Percentiles rank a stretch among this genome's conserved stretches.
Evolutionary conservation across 225 moss, liverwort and hornwort genomes (phyloP).

Genomic region (Polytrichum formosum): DNA sequence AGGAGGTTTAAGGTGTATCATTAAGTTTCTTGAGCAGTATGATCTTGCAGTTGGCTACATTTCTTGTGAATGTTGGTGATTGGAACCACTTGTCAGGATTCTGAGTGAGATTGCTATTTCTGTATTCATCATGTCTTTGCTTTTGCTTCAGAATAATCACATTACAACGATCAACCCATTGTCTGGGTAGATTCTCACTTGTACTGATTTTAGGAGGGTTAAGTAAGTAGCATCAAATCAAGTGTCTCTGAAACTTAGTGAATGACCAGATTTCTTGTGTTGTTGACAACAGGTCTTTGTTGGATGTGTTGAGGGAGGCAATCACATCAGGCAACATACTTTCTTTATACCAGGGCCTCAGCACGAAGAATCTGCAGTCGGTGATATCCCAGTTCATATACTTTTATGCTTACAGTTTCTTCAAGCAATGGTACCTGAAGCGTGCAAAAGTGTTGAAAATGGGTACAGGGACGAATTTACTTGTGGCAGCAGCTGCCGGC

Average conservation of each 20-base stretch:
- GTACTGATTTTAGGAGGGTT: not conserved
- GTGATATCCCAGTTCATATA: slow-evolving; percentile 94
- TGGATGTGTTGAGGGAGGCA: slow-evolving; percentile 87
- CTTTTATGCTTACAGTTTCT: slow-evolving; percentile 87
- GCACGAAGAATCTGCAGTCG: slow-evolving; percentile 90
- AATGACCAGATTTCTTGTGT: no score
- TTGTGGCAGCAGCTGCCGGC: slow-evolving; percentile 91
- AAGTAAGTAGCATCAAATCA: slow-evolving; percentile 1
- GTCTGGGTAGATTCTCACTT: not conserved
- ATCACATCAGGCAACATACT: slow-evolving; percentile 52
- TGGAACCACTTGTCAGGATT: no score
- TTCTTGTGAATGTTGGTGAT: no score
- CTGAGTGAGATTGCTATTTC: no score
- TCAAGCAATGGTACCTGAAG: slow-evolving; percentile 72
- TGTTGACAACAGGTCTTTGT: slow-evolving; percentile 52
- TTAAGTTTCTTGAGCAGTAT: no score
- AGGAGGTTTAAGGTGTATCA: no score
- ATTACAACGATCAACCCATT: not conserved
- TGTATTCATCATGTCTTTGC: no score
- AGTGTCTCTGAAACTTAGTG: not conserved
- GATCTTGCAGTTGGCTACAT: no score
- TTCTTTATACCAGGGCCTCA: slow-evolving; percentile 88
- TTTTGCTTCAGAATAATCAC: no score
- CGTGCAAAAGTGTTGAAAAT: slow-evolving; percentile 56
- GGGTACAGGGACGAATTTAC: slow-evolving; percentile 82